Base-by-base conservation (phyloP, 1,139 yeast genomes). In the Yamadazyma atlantica region DNA sequence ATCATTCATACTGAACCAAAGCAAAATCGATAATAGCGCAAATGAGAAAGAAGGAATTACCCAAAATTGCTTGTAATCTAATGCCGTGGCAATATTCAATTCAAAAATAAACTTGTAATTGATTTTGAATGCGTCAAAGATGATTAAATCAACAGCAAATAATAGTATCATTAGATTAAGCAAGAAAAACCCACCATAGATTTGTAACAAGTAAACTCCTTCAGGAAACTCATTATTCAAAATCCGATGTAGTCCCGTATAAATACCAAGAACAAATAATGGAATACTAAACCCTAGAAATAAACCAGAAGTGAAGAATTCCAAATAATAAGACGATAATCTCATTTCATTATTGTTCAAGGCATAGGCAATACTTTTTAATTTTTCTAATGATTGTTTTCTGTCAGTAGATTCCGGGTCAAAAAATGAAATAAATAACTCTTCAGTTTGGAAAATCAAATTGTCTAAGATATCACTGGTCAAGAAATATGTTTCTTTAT, bases 101-200 rank as follows among this genome's bases (percentile, higher is more conserved):
- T 92, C 98, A 66, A 92, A 90, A 45, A 92, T 89, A 54, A 92
- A 90, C 51, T 85, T 85, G 58, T 92, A 92, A 58, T 90, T 92
- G 53, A 92, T 84, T 53, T 85, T 85, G 60, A 66, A 83, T 35
- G 62, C 57, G 21, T 81, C 75, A 89, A 96, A 92, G 4, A 85
- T 78, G 41, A 70, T 64, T 55, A 94, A 78, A 55, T 86, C 82
- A 28, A 85, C 43, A 8, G 82, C 82, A 55, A 90, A 82, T 10
- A 88, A 61, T 14, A 83, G 51, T 11, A 81, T 62, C 53, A 84
- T 73, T 13, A 89, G 50, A 31, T 75, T 67, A 4, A 84, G 60
- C 40, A 89, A 55, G 47, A 89, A 78, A 57, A 88, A 88, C 1
- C 97, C 97, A 4, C 83, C 97, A 96, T 96, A 92, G 4, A 92